Base-by-base conservation (phyloP, 2,329 filamentous ascomycete species). In the Nemania sp. region DNA sequence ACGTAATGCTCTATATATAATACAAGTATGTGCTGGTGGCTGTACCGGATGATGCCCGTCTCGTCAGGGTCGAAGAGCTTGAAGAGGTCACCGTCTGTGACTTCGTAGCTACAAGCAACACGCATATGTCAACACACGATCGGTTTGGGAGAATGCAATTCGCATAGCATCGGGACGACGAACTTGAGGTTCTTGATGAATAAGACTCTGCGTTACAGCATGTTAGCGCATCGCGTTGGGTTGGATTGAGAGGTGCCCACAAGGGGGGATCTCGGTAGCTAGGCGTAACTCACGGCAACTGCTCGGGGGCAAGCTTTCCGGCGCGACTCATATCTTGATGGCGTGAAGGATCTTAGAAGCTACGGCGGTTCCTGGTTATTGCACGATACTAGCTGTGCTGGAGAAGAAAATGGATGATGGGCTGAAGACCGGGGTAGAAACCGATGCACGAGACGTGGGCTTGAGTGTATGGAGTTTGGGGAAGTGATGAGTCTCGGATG, bases 141-240 rank as follows among this genome's bases (percentile, higher is more conserved):
- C 18, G 34, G 13, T n/a, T 17, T 32, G 12, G 32, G 37, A 40
- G 37, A 25, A 17, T 6, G 37, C 12, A 2, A 21, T 34, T 25
- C 12, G 34, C 9, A 4, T 37, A 29, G 54, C 15, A 52, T 34
- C 3, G 20, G 34, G n/a, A 47, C 18, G n/a, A 80, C 83, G 70
- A 79, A 96, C 92, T 91, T 96, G 83, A 98, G 87, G 87, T 99
- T 98, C 91, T 98, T 98, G 75, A 98, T 94, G 87, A 98, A 98
- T 83, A 99, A 91, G 89, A 95, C 94, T 89, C 94, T 97, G 71
- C 66, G 68, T 45, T 12, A 42, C 17, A 39, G n/a, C 13, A 46
- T 48, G 76, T 79, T 69, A 79, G 77, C 40, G 70, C 72, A 72
- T 20, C 29, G 25, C n/a, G 15, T n/a, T 34, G n/a, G 46, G 17